Conservation (phyloP, 2,329 filamentous ascomycete species). For the Amesomyces nigricolor region DNA sequence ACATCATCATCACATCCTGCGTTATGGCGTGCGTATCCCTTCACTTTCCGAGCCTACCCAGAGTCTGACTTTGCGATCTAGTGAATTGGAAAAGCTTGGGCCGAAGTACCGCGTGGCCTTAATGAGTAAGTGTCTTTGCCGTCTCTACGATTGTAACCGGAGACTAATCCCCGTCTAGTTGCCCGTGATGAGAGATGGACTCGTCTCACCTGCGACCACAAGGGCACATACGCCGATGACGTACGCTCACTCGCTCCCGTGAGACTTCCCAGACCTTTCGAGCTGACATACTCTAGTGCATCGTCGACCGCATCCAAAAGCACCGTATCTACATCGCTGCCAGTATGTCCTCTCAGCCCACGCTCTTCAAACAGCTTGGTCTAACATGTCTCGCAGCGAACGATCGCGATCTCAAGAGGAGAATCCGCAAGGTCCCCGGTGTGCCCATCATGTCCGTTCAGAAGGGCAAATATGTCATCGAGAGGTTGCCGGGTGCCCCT, state of each 20-base stretch:
- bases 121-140: conserved; percentile 22
- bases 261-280: background rate
- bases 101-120: conserved; percentile 77
- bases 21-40: conserved; percentile 43
- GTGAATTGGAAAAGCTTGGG: conserved; percentile 81
- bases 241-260: conserved; percentile 7
- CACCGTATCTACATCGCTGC: conserved; percentile 74
- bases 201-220: conserved; percentile 81
- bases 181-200: conserved; percentile 88
- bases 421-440: conserved; percentile 69
- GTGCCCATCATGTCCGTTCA: conserved; percentile 76
- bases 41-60: too few species aligned
- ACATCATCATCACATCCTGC: conserved; percentile 76
- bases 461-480: conserved; percentile 88
- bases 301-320: conserved; percentile 68
- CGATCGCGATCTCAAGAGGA: conserved; percentile 73
- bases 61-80: conserved; percentile 45
- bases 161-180: conserved; percentile 52
- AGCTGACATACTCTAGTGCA: conserved; percentile 63
- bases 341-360: conserved; percentile 43
- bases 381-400: conserved; percentile 39
- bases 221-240: conserved; percentile 70
- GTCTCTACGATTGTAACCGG: background rate
- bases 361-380: conserved; percentile 23
- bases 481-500: conserved; percentile 79